Conservation (phyloP, 768 basidiomycete genomes). For the Termitomyces sp. region DNA sequence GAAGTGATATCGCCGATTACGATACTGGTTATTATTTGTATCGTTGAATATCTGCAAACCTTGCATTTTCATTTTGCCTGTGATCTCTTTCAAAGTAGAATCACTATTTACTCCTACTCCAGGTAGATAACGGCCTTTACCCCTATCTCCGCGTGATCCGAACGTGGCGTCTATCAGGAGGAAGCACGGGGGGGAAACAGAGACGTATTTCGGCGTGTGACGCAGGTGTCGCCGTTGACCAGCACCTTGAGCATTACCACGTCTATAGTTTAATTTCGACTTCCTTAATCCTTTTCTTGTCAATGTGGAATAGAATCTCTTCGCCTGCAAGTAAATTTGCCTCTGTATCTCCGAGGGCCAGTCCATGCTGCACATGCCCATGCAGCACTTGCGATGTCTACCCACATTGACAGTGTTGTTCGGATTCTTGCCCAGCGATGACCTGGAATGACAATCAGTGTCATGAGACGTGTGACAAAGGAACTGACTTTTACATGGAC, state of each 20-base stretch:
- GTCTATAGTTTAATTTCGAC: slow-evolving; percentile 27
- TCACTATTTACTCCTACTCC: too few relatives aligned
- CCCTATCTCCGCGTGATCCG: too few relatives aligned
- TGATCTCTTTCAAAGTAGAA: too few relatives aligned
- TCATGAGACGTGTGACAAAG: neutral
- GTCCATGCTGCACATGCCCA: slow-evolving; percentile 83
- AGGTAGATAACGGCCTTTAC: too few relatives aligned
- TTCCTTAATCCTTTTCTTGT: slow-evolving; percentile 60
- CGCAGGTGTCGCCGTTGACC: too few relatives aligned
- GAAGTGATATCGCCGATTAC: neutral
- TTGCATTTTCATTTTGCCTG: too few relatives aligned
- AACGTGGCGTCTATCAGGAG: too few relatives aligned
- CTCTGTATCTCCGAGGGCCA: slow-evolving; percentile 49
- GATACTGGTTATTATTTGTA: too few relatives aligned
- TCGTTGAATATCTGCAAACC: neutral
- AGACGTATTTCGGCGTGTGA: too few relatives aligned
- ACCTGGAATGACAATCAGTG: slow-evolving; percentile 35
- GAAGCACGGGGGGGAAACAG: too few relatives aligned
- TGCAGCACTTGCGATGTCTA: slow-evolving; percentile 71
- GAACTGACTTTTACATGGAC: slow-evolving; percentile 49
- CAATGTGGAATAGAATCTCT: slow-evolving; percentile 58
- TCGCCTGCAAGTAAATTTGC: slow-evolving; percentile 66
- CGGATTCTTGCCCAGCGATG: slow-evolving; percentile 73
- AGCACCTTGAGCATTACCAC: too few relatives aligned
- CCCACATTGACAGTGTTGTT: slow-evolving; percentile 73